Evolutionary conservation across 2,329 filamentous ascomycete genomes (phyloP).

Genomic region (Aureobasidium sp.): DNA sequence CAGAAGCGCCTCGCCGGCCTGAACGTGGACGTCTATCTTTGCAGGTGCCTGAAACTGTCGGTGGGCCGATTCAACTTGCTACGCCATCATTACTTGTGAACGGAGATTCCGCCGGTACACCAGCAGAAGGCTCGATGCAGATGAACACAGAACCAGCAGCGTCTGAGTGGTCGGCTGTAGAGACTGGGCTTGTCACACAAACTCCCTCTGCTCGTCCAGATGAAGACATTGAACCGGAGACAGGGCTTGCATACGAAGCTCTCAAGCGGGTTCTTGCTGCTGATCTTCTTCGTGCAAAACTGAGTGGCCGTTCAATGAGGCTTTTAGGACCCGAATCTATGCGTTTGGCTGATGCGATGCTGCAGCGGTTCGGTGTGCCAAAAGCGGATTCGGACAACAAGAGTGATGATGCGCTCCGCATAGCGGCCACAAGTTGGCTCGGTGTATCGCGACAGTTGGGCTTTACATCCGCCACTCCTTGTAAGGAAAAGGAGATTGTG

Average conservation of each 20-base stretch:
- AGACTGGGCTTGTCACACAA: not conserved
- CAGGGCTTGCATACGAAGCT: conserved; percentile 33
- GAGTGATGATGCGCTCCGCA: conserved; percentile 31
- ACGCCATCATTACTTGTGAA: conserved; percentile 53
- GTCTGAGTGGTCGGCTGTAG: not conserved
- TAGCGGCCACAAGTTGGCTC: conserved; percentile 40
- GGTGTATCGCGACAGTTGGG: conserved; percentile 28
- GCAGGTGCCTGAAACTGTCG: conserved; percentile 56
- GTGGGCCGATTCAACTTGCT: conserved; percentile 55
- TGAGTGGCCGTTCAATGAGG: conserved; percentile 33
- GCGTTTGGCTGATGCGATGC: conserved; percentile 38
- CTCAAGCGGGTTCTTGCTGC: conserved; percentile 41
- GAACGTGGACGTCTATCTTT: conserved; percentile 29
- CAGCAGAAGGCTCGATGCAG: conserved; percentile 18
- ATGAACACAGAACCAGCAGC: conserved; percentile 11
- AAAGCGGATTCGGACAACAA: conserved; percentile 28
- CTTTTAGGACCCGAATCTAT: conserved; percentile 42
- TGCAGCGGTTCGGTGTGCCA: conserved; percentile 33
- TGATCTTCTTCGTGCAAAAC: conserved; percentile 41
- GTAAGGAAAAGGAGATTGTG: conserved; percentile 32
- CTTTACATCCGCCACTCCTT: conserved; percentile 31
- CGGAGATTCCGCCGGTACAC: conserved; percentile 34
- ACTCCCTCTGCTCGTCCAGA: not conserved
- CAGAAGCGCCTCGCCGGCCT: not conserved
- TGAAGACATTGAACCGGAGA: not conserved